Evolutionary conservation across 306 rosid genomes (phyloP).

Genomic region (Amphicarpaea edgeworthii): DNA sequence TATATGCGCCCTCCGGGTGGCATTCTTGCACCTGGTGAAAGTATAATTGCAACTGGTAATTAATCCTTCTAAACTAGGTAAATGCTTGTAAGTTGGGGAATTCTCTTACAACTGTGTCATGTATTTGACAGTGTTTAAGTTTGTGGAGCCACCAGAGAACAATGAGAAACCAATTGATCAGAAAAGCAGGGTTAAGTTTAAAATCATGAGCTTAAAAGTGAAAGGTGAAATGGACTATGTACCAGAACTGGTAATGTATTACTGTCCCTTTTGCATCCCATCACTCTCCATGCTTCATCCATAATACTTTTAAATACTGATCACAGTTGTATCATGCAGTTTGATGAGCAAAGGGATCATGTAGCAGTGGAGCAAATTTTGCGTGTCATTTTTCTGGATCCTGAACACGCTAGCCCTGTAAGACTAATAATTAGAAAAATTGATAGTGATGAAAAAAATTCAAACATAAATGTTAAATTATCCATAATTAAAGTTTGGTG

Average conservation of each 20-base stretch:
- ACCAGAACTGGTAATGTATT: constrained; percentile 79
- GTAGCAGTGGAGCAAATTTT: constrained; percentile 81
- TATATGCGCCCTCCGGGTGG: constrained; percentile 97
- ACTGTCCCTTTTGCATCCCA: constrained; percentile 22
- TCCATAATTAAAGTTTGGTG: neutral
- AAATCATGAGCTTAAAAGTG: constrained; percentile 95
- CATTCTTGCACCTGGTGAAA: constrained; percentile 85
- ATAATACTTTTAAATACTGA: constrained; percentile 25
- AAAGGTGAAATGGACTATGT: constrained; percentile 81
- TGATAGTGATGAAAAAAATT: too few species aligned
- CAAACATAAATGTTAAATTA: neutral
- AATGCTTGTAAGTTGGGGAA: constrained; percentile 29
- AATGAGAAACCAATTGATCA: constrained; percentile 77
- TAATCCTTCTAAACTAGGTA: constrained; percentile 34
- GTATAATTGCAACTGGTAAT: constrained; percentile 81
- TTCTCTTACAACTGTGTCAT: constrained; percentile 37
- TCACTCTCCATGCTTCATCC: constrained; percentile 31
- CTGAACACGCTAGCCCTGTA: constrained; percentile 77
- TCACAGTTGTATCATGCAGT: constrained; percentile 53
- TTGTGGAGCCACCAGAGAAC: constrained; percentile 91
- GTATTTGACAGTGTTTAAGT: constrained; percentile 79
- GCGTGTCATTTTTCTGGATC: constrained; percentile 83
- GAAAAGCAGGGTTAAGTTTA: constrained; percentile 87
- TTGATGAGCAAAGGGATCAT: constrained; percentile 91
- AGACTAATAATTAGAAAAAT: constrained; percentile 31